Evolutionary conservation across 768 basidiomycete species (phyloP).

Genomic region (Mycena indigotica): DNA sequence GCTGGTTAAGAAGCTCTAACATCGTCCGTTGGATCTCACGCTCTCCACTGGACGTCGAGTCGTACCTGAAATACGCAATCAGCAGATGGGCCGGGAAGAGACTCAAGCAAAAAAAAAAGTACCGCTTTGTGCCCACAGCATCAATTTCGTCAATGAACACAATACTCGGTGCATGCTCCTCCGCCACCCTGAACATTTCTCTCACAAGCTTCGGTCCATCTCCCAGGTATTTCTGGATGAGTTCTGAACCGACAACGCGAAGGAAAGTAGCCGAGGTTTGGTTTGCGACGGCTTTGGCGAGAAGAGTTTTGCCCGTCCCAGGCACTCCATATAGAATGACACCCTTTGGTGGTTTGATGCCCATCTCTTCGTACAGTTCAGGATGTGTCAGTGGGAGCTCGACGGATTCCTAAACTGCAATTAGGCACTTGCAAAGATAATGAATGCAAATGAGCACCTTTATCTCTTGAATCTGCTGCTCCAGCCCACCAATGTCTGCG

Average conservation of each 20-base stretch:
- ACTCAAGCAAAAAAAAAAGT: conserved; percentile 23
- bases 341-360: conserved; percentile 99
- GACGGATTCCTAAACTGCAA: conserved; percentile 80
- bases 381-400: conserved; percentile 97
- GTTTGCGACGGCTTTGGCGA: conserved; percentile 97
- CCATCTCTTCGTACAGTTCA: conserved; percentile 99
- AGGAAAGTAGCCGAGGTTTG: conserved; percentile 98
- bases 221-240: conserved; percentile 99
- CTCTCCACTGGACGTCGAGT: conserved; percentile 97
- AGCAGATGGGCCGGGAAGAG: conserved; percentile 13
- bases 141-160: conserved; percentile 99
- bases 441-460: conserved; percentile 56
- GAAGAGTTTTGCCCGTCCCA: conserved; percentile 96
- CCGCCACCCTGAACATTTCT: conserved; percentile 94
- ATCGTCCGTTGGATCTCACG: conserved; percentile 99
- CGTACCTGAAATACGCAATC: conserved; percentile 62
- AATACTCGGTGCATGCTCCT: conserved; percentile 97
- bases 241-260: conserved; percentile 94
- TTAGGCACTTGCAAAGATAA: conserved; percentile 1
- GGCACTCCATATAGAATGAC: conserved; percentile 99
- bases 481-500: conserved; percentile 96
- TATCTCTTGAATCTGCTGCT: conserved; percentile 97
- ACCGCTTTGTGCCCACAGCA: conserved; percentile 98
- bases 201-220: conserved; percentile 98
- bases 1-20: conserved; percentile 96